Percentiles rank a stretch among this genome's conserved stretches.
Conservation (phyloP, 352 stramenopile species). For the Phytopythium oedochilum region DNA sequence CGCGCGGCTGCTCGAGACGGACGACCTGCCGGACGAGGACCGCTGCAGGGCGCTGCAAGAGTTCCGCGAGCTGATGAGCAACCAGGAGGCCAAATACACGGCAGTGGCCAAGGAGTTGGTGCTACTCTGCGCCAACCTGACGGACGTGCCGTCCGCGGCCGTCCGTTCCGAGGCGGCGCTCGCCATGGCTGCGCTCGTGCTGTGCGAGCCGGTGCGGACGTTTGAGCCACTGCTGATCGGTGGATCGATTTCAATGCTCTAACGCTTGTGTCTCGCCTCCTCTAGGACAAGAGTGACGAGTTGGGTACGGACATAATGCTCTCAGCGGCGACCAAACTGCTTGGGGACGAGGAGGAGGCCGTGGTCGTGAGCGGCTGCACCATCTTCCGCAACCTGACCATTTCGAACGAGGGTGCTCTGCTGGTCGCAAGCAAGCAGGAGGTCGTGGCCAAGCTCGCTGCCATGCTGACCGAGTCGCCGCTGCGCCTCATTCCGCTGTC, state of each 20-base stretch:
- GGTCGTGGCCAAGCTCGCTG: slow-evolving; percentile 33
- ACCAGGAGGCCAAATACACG: slow-evolving; percentile 49
- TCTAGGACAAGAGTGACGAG: slow-evolving; percentile 31
- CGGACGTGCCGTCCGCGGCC: slow-evolving; percentile 25
- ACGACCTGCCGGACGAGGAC: slow-evolving; percentile 52
- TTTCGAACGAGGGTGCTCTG: slow-evolving; percentile 51
- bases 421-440: slow-evolving; percentile 33
- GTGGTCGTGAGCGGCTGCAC: slow-evolving; percentile 40
- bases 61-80: slow-evolving; percentile 49
- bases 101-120: slow-evolving; percentile 43
- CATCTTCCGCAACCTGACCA: slow-evolving; percentile 52
- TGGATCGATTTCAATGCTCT: not conserved
- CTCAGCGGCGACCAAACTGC: slow-evolving; percentile 29
- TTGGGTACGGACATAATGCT: slow-evolving; percentile 51
- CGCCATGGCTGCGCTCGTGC: slow-evolving; percentile 45
- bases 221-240: not conserved
- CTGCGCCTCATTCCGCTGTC: slow-evolving; percentile 32
- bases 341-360: slow-evolving; percentile 34
- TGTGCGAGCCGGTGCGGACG: slow-evolving; percentile 39
- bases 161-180: slow-evolving; percentile 43
- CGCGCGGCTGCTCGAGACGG: slow-evolving; percentile 44
- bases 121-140: slow-evolving; percentile 49
- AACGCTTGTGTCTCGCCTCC: not conserved
- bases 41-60: slow-evolving; percentile 41
- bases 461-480: slow-evolving; percentile 37